Evolutionary conservation across 108 stramenopile species (phyloP).

Genomic region (Pseudonitzschia pungens): DNA sequence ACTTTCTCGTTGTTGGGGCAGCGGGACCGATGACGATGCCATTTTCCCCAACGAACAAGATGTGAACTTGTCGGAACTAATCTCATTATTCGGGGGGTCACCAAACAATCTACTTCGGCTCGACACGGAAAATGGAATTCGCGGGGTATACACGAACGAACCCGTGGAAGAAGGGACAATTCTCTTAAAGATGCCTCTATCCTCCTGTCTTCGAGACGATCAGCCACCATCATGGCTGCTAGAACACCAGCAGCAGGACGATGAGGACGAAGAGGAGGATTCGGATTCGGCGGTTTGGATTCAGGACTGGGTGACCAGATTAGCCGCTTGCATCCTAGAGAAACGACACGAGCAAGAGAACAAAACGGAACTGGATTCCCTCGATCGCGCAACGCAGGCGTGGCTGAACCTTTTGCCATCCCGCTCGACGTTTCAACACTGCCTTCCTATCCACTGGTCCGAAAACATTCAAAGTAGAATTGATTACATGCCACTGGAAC

Average conservation of each 20-base stretch:
- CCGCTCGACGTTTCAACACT: background rate
- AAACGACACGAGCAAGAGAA: constrained; percentile 11
- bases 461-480: constrained; percentile 46
- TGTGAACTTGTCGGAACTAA: background rate
- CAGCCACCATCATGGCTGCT: constrained; percentile 49
- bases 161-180: constrained; percentile 42
- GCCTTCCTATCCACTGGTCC: constrained; percentile 69
- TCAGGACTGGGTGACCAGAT: constrained; percentile 60
- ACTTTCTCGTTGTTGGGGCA: background rate
- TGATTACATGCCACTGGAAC: constrained; percentile 55
- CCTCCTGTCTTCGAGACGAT: constrained; percentile 67
- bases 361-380: background rate
- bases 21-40: background rate
- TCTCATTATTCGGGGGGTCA: constrained; percentile 12
- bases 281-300: background rate
- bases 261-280: background rate
- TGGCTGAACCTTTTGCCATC: constrained; percentile 4
- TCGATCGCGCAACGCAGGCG: background rate
- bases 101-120: constrained; percentile 22
- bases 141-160: constrained; percentile 50
- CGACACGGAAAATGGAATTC: constrained; percentile 33
- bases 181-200: constrained; percentile 59
- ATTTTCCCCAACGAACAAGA: background rate
- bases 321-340: constrained; percentile 67
- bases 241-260: constrained; percentile 4